Evolutionary conservation across 345 rosid species (phyloP).

Genomic region (Salix caprea): DNA sequence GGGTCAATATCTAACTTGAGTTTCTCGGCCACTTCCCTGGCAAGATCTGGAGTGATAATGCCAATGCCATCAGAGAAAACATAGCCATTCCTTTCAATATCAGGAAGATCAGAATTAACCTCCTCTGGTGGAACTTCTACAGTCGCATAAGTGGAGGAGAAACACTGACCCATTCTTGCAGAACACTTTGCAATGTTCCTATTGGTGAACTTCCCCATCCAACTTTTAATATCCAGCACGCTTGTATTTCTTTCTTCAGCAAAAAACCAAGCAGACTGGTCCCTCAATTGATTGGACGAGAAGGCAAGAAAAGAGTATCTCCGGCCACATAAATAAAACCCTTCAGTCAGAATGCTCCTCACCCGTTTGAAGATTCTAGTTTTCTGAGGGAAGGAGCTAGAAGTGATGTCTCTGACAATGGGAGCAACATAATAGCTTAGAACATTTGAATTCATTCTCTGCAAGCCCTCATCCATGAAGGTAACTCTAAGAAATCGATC

Average conservation of each 20-base stretch:
- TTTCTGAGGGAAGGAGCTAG: conserved; percentile 50
- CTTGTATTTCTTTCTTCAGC: conserved; percentile 56
- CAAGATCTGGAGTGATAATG: conserved; percentile 73
- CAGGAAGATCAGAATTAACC: conserved; percentile 50
- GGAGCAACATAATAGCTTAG: conserved; percentile 61
- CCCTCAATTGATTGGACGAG: conserved; percentile 89
- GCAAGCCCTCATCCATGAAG: conserved; percentile 89
- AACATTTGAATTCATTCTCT: conserved; percentile 55
- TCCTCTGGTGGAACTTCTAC: conserved; percentile 58
- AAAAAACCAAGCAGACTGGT: conserved; percentile 89
- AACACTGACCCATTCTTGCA: conserved; percentile 92
- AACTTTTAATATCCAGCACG: conserved; percentile 39
- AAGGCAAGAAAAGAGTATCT: conserved; percentile 79
- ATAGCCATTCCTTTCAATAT: conserved; percentile 55
- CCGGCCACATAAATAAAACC: conserved; percentile 78
- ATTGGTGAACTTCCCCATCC: conserved; percentile 83
- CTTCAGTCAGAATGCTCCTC: conserved; percentile 51
- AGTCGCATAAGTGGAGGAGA: conserved; percentile 89
- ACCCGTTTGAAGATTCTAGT: conserved; percentile 70
- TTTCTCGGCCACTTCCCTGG: conserved; percentile 62
- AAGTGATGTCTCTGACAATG: conserved; percentile 55
- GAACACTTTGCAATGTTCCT: conserved; percentile 80
- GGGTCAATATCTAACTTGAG: conserved; percentile 45
- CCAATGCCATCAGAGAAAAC: conserved; percentile 90
- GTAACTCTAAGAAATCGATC: conserved; percentile 80